Base-by-base conservation (phyloP, 345 rosid genomes). In the Anastatica hierochuntica region DNA sequence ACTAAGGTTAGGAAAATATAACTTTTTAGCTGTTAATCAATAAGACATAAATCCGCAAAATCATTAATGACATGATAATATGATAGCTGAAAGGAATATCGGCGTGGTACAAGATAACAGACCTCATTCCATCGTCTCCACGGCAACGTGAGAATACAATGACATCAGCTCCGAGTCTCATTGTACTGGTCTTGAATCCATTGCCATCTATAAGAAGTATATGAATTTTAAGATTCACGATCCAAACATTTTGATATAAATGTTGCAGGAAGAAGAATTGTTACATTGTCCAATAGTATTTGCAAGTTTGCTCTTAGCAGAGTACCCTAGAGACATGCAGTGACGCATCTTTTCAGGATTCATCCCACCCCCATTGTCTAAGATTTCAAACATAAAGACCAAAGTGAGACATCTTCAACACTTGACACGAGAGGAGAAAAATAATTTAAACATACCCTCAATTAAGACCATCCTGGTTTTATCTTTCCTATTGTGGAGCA, bases 111-210 rank as follows among this genome's bases (percentile, higher is more conserved):
- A 3, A 53, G 41, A 66, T 17, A 13, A 50, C 68, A 20, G 62
- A 87, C 98, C 82, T 65, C 48, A 67, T 80, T 61, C 84, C 83
- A 75, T 77, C 71, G 64, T 74, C 67, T 40, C 85, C 95, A 38
- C 18, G 14, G 63, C 81, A 79, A 18, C 95, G 82, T 16, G 98
- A 82, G 72, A 90, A 90, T 6, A 90, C 98, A 43, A 90, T 83
- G 46, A 83, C 98, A 87, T 90, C 98, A 45, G 95, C 98, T 21
- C 98, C 98, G 9, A 90, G 90, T 66, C 98, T 81, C 98, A 90
- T 90, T 21, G 97, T 90, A 69, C 98, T 90, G 11, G 96, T 87
- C 79, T 90, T 90, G 66, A 90, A 90, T 48, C 97, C 97, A 76
- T 90, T 85, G 14, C 97, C 95, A 81, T 90, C 95, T 90, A 71